phyloP scores from a whole-genome alignment of 2,329 filamentous ascomycete species.

The Zymoseptoria passerinii region DNA sequence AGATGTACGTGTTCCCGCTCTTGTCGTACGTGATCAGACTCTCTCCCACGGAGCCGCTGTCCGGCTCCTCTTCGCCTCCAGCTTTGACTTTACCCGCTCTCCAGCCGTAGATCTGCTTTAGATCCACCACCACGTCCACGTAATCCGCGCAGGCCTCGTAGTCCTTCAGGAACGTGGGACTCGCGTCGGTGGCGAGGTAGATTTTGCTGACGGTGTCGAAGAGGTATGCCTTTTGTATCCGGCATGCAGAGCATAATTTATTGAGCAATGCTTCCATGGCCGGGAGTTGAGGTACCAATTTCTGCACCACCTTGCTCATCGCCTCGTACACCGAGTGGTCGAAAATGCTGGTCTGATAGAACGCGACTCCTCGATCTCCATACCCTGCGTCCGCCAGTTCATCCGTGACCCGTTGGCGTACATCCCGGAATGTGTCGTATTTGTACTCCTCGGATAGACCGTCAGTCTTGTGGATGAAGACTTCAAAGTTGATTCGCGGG shows the following conservation, averaged over 20 bases:
- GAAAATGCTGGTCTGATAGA: conserved; percentile 96
- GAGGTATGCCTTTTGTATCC: conserved; percentile 95
- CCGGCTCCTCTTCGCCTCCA: conserved; percentile 4
- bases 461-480: conserved; percentile 98
- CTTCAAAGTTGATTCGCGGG: conserved; percentile 91
- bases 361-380: conserved; percentile 87
- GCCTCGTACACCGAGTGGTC: conserved; percentile 98
- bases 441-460: conserved; percentile 96
- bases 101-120: conserved; percentile 91
- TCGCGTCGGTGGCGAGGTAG: conserved; percentile 93
- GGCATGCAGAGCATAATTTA: conserved; percentile 83
- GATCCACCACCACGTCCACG: conserved; percentile 95
- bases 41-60: conserved; percentile 36
- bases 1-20: conserved; percentile 51
- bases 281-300: conserved; percentile 85
- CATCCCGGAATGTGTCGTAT: conserved; percentile 90
- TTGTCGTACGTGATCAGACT: conserved; percentile 55
- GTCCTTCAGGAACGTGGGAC: conserved; percentile 85
- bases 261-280: conserved; percentile 92
- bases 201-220: conserved; percentile 98
- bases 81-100: conserved; percentile 18
- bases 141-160: conserved; percentile 99
- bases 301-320: conserved; percentile 97
- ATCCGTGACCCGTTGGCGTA: conserved; percentile 91
- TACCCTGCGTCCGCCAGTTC: conserved; percentile 89